These are phyloP conservation scores for Ceratocystis lukuohia DNA, from an alignment of 2,329 filamentous ascomycete species.

Conservation along the genomic window DNA sequence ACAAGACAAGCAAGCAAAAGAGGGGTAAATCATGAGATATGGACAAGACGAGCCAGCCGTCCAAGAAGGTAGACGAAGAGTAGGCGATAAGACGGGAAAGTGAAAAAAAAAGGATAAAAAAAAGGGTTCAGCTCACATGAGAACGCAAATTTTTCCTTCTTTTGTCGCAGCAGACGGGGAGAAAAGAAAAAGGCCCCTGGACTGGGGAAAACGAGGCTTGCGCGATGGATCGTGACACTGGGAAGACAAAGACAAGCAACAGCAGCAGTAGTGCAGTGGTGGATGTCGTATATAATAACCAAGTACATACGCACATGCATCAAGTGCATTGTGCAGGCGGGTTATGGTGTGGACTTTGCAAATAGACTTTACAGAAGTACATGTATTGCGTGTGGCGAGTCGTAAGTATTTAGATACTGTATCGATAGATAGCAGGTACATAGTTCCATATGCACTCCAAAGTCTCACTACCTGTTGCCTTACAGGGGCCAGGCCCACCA, in stretches of 20 bases:
- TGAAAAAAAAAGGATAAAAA: not conserved
- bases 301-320: no score
- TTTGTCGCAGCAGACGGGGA: not conserved
- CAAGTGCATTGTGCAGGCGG: no score
- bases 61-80: not conserved
- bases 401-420: not conserved
- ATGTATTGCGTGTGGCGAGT: not conserved
- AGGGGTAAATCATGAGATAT: not conserved
- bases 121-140: not conserved
- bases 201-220: not conserved
- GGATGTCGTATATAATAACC: no score
- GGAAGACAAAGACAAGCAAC: not conserved
- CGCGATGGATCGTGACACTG: conserved; percentile 1
- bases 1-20: not conserved
- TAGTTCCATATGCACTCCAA: not conserved
- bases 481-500: not conserved
- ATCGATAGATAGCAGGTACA: not conserved
- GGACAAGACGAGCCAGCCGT: not conserved
- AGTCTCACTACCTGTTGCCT: no score
- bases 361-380: no score
- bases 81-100: not conserved
- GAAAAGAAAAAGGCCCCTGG: not conserved
- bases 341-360: no score
- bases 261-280: not conserved
- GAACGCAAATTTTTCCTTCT: not conserved